These are phyloP conservation scores for Rutidosis leptorrhynchoides DNA, from an alignment of 129 eudicot species.

Conservation along the genomic window DNA sequence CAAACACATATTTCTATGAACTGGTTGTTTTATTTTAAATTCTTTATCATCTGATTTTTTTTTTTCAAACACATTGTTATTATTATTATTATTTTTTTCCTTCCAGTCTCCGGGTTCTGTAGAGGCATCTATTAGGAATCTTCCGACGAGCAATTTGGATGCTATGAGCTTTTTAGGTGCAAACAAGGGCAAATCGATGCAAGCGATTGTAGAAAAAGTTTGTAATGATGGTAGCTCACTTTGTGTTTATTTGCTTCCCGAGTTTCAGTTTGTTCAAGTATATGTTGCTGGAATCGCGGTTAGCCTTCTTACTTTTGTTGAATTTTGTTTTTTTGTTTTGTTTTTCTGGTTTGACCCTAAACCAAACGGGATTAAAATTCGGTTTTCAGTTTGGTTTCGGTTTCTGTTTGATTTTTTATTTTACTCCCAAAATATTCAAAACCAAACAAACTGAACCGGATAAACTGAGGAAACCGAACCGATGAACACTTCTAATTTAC, in stretches of 20 bases:
- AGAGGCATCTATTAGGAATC: slow-evolving; percentile 79
- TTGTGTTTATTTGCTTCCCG: slow-evolving; percentile 92
- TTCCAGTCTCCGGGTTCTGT: slow-evolving; percentile 89
- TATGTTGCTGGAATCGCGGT: slow-evolving; percentile 97
- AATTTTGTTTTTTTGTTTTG: neutral
- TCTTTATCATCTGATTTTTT: slow-evolving; percentile 1
- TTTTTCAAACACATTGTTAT: too few relatives aligned
- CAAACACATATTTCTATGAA: slow-evolving; percentile 7
- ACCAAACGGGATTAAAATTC: too few relatives aligned
- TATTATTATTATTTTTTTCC: too few relatives aligned
- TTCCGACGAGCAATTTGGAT: slow-evolving; percentile 84
- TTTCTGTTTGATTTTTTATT: too few relatives aligned
- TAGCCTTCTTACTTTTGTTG: neutral
- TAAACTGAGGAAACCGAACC: too few relatives aligned
- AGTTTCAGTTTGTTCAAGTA: slow-evolving; percentile 91
- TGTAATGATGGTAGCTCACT: slow-evolving; percentile 97
- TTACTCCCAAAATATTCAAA: too few relatives aligned
- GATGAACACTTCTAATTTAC: too few relatives aligned
- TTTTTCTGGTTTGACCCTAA: too few relatives aligned
- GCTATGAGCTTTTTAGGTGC: slow-evolving; percentile 60
- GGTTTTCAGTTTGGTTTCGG: too few relatives aligned
- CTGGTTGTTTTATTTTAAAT: neutral
- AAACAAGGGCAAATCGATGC: slow-evolving; percentile 77
- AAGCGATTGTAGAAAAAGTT: slow-evolving; percentile 91
- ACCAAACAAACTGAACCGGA: too few relatives aligned